Base-by-base conservation (phyloP, 208 protist genomes). In the Trypanosoma platydactyli region DNA sequence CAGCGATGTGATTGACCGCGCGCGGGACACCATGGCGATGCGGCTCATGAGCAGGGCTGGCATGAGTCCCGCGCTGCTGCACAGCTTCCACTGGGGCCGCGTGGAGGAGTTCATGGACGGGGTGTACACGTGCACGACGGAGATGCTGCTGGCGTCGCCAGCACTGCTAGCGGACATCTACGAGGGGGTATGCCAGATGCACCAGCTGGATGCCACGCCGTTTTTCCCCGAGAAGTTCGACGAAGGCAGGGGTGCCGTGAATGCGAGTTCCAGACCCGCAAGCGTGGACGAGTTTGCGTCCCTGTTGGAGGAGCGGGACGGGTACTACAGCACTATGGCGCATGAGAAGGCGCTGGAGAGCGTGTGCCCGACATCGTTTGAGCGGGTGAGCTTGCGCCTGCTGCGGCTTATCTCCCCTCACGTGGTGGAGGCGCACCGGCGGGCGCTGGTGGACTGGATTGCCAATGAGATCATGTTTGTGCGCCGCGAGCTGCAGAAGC, bases 81-180 rank as follows among this genome's bases (percentile, higher is more conserved):
- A 91, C 69, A 88, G 75, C 60, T 94, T 91, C 48, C 73, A 77
- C 56, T 94, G 88, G 85, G 88, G 88, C 15, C 84, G 88, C 38
- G 88, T 94, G 22, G 88, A 94, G 80, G 82, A 94, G 73, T 94
- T 87, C 66, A 89, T 94, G 80, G 77, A 84, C 59, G 69, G 80
- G 30, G 72, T 86, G 16, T 75, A 76, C 41, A 94, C 84, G 16
- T 84, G 82, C 70, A 87, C 84, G 27, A 94, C 88, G 20, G 84
- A 91, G 41, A 91, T 91, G 88, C 75, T 94, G 44, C 64, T 90
- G 25, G 70, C 60, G 24, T 82, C 80, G 33, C 66, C 67, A 30
- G 59, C 69, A 13, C 70, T 94, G 63, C 79, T 94, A 25, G 55
- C 73, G 1, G 82, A 89, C 52, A 72, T 89, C 56, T 94, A 80